Conservation (phyloP, 2,329 filamentous ascomycete species). For the Akanthomyces uredinophilus region DNA sequence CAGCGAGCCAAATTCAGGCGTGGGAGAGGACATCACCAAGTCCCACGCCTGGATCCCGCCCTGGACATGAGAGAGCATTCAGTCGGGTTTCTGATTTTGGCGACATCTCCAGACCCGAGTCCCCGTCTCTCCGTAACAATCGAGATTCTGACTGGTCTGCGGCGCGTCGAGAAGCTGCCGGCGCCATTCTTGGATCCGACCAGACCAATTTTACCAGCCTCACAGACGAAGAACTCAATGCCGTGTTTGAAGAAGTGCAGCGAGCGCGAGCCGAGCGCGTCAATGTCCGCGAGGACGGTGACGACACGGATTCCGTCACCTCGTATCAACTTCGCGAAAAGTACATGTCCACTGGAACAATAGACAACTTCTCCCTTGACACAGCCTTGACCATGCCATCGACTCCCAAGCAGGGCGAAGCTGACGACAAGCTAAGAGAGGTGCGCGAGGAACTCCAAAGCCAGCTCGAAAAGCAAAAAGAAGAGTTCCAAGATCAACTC, state of each 20-base stretch:
- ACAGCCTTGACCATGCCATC: constrained; percentile 92
- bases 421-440: constrained; percentile 68
- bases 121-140: constrained; percentile 62
- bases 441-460: constrained; percentile 78
- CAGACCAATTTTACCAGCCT: constrained; percentile 78
- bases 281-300: constrained; percentile 69
- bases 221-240: constrained; percentile 90
- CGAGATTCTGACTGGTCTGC: constrained; percentile 93
- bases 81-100: constrained; percentile 79
- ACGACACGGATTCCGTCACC: constrained; percentile 82
- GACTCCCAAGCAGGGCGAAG: constrained; percentile 73
- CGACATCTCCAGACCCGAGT: constrained; percentile 66
- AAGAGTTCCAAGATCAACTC: constrained; percentile 73
- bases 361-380: constrained; percentile 95
- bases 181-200: constrained; percentile 81
- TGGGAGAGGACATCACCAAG: constrained; percentile 55
- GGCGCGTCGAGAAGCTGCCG: constrained; percentile 87
- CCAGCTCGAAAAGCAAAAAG: constrained; percentile 77
- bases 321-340: constrained; percentile 90
- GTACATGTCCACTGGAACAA: constrained; percentile 87
- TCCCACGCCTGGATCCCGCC: constrained; percentile 56
- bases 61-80: constrained; percentile 69
- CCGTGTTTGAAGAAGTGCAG: constrained; percentile 90
- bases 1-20: constrained; percentile 54
- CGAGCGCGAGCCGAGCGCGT: constrained; percentile 74